Evolutionary conservation across 1,284 basidiomycete genomes (phyloP).

Genomic region (Rhodotorula sp.): DNA sequence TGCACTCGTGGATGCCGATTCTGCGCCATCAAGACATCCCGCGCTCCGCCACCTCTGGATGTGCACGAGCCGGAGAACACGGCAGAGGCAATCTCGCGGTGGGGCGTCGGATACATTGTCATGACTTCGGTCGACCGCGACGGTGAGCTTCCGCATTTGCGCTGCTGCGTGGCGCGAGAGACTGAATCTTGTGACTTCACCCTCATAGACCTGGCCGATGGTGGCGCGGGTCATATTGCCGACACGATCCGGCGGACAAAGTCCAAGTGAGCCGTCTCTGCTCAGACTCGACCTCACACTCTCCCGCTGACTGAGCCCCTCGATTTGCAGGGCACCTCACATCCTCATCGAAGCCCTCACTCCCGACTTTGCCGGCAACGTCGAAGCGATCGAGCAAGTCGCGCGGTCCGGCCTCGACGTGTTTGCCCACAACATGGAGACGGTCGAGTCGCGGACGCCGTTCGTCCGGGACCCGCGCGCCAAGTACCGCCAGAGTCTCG

Average conservation of each 20-base stretch:
- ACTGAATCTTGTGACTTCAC: neutral
- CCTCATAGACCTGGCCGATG: conserved; percentile 76
- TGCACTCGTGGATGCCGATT: conserved; percentile 98
- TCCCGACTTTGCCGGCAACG: conserved; percentile 84
- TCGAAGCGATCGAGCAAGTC: conserved; percentile 73
- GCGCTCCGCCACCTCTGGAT: conserved; percentile 83
- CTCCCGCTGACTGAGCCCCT: neutral
- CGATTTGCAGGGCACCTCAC: conserved; percentile 69
- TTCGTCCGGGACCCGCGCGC: conserved; percentile 93
- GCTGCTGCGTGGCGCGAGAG: neutral
- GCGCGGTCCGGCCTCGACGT: conserved; percentile 93
- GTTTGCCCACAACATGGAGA: conserved; percentile 98
- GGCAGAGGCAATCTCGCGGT: conserved; percentile 94
- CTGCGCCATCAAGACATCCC: conserved; percentile 95
- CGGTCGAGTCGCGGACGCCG: conserved; percentile 87
- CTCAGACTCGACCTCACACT: neutral
- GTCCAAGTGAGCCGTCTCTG: conserved; percentile 64
- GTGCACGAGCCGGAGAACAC: conserved; percentile 98
- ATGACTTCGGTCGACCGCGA: conserved; percentile 96
- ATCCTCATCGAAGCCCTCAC: conserved; percentile 97
- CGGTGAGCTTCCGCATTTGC: conserved; percentile 57
- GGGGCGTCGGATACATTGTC: conserved; percentile 98
- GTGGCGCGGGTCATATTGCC: conserved; percentile 90
- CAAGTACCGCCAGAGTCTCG: conserved; percentile 83
- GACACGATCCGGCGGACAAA: conserved; percentile 94